Conservation (phyloP, 2,329 filamentous ascomycete genomes). For the Aspergillus glaucus region DNA sequence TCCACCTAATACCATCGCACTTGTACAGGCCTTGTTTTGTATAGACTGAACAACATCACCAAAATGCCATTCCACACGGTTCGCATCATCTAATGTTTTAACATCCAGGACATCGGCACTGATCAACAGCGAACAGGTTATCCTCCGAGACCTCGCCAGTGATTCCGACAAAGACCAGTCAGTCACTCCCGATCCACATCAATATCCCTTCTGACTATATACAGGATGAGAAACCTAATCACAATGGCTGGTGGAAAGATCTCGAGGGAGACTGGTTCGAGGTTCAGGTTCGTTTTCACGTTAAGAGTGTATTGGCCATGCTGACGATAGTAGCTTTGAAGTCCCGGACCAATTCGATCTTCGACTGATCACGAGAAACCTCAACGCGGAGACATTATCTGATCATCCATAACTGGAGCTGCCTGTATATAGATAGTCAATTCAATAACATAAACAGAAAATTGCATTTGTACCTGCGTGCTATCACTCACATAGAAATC, state of each 20-base stretch:
- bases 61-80: constrained; percentile 1
- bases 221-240: constrained; percentile 10
- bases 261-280: constrained; percentile 1
- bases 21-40: neutral
- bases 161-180: constrained; percentile 12
- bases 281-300: constrained; percentile 3
- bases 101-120: neutral
- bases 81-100: neutral
- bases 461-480: no score
- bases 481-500: no score
- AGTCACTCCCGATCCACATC: neutral
- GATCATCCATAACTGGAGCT: constrained; percentile 9
- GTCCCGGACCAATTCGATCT: constrained; percentile 10
- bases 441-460: no score
- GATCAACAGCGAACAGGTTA: constrained; percentile 3
- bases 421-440: neutral
- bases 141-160: constrained; percentile 5
- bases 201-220: neutral
- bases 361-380: constrained; percentile 11
- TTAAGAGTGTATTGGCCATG: neutral
- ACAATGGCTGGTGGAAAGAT: constrained; percentile 10
- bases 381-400: constrained; percentile 9
- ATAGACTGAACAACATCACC: neutral
- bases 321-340: constrained; percentile 1
- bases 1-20: neutral